phyloP scores from a whole-genome alignment of 139 green algal genomes.

The Diplosphaera chodatii region DNA sequence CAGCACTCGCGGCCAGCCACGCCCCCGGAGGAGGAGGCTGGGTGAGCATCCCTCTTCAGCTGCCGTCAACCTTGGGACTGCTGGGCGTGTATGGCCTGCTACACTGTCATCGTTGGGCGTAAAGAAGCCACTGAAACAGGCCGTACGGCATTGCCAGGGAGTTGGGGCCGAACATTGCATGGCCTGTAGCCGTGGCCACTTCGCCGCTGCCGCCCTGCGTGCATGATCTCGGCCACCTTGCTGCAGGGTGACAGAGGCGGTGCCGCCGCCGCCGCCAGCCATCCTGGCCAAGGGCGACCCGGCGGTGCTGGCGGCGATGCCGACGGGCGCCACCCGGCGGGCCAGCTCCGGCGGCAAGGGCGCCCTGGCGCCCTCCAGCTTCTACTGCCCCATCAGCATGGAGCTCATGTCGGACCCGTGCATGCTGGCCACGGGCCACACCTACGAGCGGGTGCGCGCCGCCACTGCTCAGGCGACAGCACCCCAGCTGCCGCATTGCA shows the following conservation, averaged over 20 bases:
- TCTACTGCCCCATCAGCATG: slow-evolving; percentile 86
- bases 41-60: not conserved
- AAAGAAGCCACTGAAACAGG: no score
- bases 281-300: not conserved
- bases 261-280: not conserved
- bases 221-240: no score
- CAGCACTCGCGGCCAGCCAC: not conserved
- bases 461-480: no score
- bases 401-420: slow-evolving; percentile 91
- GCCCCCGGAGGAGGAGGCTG: not conserved
- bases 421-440: slow-evolving; percentile 89
- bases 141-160: no score
- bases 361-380: slow-evolving; percentile 34
- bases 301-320: not conserved
- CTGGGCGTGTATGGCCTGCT: no score
- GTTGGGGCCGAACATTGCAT: no score
- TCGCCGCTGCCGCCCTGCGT: no score
- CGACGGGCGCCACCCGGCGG: not conserved
- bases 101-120: no score
- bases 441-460: slow-evolving; percentile 68
- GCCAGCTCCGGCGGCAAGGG: slow-evolving; percentile 1
- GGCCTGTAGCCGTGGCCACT: no score
- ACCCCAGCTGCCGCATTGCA: no score
- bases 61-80: no score
- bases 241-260: not conserved